These are phyloP conservation scores for Saccharomycopsis amapae DNA, from an alignment of 805 yeast genomes.

Conservation along the genomic window DNA sequence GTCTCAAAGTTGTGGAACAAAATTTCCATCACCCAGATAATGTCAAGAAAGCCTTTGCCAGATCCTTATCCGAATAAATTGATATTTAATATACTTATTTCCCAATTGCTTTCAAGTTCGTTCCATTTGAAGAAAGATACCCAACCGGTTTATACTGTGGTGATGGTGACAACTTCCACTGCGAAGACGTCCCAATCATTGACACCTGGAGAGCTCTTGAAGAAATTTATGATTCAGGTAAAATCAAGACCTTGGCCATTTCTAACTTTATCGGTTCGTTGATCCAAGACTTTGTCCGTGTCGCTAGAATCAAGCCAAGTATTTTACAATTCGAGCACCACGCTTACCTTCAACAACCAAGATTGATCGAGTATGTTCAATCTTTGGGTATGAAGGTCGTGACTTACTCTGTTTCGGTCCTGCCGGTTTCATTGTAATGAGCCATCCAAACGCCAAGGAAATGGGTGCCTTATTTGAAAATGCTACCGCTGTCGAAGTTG, in stretches of 20 bases:
- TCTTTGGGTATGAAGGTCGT: constrained; percentile 35
- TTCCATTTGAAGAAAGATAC: constrained; percentile 70
- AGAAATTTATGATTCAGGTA: constrained; percentile 36
- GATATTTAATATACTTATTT: constrained; percentile 85
- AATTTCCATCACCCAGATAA: constrained; percentile 68
- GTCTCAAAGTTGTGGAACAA: constrained; percentile 88
- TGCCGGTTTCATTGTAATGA: constrained; percentile 41
- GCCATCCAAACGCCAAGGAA: constrained; percentile 38
- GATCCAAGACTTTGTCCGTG: constrained; percentile 39
- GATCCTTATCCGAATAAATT: constrained; percentile 63
- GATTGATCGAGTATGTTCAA: constrained; percentile 35
- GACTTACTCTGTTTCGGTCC: constrained; percentile 45
- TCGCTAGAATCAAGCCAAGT: constrained; percentile 40
- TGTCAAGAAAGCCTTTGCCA: constrained; percentile 58
- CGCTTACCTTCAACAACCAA: constrained; percentile 45
- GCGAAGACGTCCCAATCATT: constrained; percentile 39
- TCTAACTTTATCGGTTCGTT: constrained; percentile 45
- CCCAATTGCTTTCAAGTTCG: constrained; percentile 81
- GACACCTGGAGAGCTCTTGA: constrained; percentile 50
- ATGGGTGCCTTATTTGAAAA: constrained; percentile 44
- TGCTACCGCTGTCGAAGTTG: constrained; percentile 39
- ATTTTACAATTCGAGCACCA: constrained; percentile 50
- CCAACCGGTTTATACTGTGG: constrained; percentile 68
- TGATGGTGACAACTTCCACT: constrained; percentile 36
- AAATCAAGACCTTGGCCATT: constrained; percentile 44